phyloP scores from a whole-genome alignment of 768 basidiomycete genomes.

The Podaxis pistillaris region DNA sequence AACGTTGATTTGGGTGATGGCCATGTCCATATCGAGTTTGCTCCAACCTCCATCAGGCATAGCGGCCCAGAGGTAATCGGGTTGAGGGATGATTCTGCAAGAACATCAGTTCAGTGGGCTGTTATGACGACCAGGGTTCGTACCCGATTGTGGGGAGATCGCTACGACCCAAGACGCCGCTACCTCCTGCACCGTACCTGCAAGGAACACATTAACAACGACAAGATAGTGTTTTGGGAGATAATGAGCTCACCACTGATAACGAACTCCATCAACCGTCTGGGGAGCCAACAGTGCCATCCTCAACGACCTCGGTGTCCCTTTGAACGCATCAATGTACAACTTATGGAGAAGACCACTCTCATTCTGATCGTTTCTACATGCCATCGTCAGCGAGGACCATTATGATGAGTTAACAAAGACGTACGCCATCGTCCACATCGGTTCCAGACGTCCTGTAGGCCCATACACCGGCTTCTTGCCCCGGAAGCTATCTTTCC shows the following conservation, averaged over 20 bases:
- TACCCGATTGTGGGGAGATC: slow-evolving; percentile 29
- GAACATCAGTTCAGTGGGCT: neutral
- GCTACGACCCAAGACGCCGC: slow-evolving; percentile 24
- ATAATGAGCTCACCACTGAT: slow-evolving; percentile 19
- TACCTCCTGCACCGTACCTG: slow-evolving; percentile 31
- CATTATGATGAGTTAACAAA: neutral
- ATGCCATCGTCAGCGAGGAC: neutral
- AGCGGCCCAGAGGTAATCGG: slow-evolving; percentile 30
- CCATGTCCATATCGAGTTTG: slow-evolving; percentile 24
- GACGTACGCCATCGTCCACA: slow-evolving; percentile 33
- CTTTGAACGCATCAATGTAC: slow-evolving; percentile 27
- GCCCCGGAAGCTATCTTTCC: slow-evolving; percentile 24
- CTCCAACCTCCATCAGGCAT: slow-evolving; percentile 31
- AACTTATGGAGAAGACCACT: slow-evolving; percentile 23
- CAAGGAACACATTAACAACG: neutral
- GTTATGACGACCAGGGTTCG: neutral
- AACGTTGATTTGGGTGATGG: slow-evolving; percentile 28
- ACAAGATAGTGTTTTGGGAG: neutral
- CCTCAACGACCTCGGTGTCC: slow-evolving; percentile 23
- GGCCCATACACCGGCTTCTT: slow-evolving; percentile 24
- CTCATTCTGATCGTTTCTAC: slow-evolving; percentile 23
- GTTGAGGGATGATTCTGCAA: slow-evolving; percentile 28
- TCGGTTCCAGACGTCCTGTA: slow-evolving; percentile 27
- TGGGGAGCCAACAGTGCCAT: slow-evolving; percentile 31
- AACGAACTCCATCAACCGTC: slow-evolving; percentile 18